Base-by-base conservation (phyloP, 2,329 filamentous ascomycete genomes). In the Diaporthe vexans region DNA sequence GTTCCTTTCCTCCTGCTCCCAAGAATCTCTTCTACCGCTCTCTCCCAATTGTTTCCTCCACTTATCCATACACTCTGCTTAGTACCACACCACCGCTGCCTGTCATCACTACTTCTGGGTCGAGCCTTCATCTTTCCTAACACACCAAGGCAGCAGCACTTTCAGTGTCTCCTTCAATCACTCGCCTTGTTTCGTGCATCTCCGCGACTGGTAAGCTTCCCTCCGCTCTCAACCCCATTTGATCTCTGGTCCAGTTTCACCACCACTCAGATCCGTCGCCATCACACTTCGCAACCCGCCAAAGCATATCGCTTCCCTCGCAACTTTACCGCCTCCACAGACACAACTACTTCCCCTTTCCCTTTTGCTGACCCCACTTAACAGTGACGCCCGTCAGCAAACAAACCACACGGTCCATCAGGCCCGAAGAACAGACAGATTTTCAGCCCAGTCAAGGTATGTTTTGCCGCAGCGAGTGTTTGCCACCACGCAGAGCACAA, bases 401-500 rank as follows among this genome's bases (percentile, higher is more conserved):
- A 19, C 13, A 19, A 43, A 43, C 40, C 40, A 19, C 40, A 24
- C n/a, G 33, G 21, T 26, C 19, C 46, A 40, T 40, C 33, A 37
- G 63, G 24, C 19, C 63, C 48, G 26, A 26, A 15, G 19, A 4
- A 15, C 7, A 37, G n/a, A 35, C 33, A 52, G n/a, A 11, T 26
- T 35, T n/a, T 54, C 63, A 68, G 26, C 13, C 5, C 63, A 54
- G 29, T 40, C 63, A 54, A 68, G 48, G 63, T 68, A 33, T 40
- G 63, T 24, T 68, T 17, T 48, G 5, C 33, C 21, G 9, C 48
- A 40, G 37, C 29, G n/a, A 54, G 15, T 19, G 5, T 52, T 40
- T 54, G 33, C n/a, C 48, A 29, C n/a, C 46, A 37, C 37, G 46
- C 13, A 24, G 29, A 52, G n/a, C 29, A 37, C 46, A 63, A 21